Evolutionary conservation across 148 eudicot species (phyloP), one percentile per base, ranked within the genome.

Genomic region (Fagopyrum homotropicum): DNA sequence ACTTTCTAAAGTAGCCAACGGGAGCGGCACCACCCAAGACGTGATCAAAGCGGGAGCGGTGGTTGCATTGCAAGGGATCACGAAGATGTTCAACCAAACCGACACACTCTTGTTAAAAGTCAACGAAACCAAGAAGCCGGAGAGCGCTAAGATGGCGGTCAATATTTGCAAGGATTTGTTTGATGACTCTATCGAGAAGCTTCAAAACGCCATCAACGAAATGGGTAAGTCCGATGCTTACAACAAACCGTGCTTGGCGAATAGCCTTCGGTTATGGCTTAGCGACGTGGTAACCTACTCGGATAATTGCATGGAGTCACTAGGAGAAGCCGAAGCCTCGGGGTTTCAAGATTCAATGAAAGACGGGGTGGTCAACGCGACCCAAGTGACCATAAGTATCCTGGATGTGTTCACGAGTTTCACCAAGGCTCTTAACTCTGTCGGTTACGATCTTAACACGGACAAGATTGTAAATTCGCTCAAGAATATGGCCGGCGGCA

Each of bases 21-120:
- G 81, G 26, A 85, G 82, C 30, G 85, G 88, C 30, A 83, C 85
- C 2, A 86, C 87, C 1, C 80, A 80, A 47, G 93, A 91, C 52
- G 84, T 69, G 57, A 45, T 88, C 52, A 55, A 71, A 29, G 89
- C 88, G 0, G 88, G 89, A 7, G 63, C 84, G 4, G 55, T 79
- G 19, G 46, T 79, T 66, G 83, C 90, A 49, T 48, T 84, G 8
- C 78, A 89, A 0, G 89, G 84, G 76, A 59, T 84, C 0, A 11
- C 69, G 5, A 82, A 70, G 49, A 80, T 86, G 0, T 61, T 83
- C 5, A 73, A 81, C 30, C 79, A 72, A 0, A 73, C 87, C 0
- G 81, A 69, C 11, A 76, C 83, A 1, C 75, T 88, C 2, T 48
- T 55, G 0, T 70, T 81, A 0, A 85, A 82, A 64, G 75, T 76